Percentiles rank a stretch among this genome's conserved stretches.
These are phyloP conservation scores for Pulicaria dysenterica DNA, from an alignment of 129 eudicot species.

Conservation along the genomic window DNA sequence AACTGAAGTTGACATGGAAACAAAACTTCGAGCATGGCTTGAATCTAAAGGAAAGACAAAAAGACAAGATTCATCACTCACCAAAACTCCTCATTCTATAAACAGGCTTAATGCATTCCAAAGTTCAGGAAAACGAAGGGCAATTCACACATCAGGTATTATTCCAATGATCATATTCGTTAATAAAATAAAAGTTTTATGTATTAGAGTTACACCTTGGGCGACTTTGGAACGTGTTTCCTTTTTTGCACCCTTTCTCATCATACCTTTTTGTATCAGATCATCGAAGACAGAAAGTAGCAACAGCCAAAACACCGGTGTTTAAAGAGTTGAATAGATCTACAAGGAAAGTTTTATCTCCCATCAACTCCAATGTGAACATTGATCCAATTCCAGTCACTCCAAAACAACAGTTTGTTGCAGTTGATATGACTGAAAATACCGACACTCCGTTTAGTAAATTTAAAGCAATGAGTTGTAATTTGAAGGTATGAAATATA, in stretches of 20 bases:
- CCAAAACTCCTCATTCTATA: constrained; percentile 54
- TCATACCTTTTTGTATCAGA: constrained; percentile 34
- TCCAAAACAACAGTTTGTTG: constrained; percentile 39
- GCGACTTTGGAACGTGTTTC: neutral
- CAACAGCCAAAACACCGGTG: constrained; percentile 13
- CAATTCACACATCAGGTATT: constrained; percentile 45
- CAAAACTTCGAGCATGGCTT: constrained; percentile 82
- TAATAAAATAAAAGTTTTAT: neutral
- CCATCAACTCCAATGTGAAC: constrained; percentile 53
- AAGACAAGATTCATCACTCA: constrained; percentile 37
- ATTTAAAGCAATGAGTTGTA: constrained; percentile 60
- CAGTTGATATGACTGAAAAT: constrained; percentile 39
- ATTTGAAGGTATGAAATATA: constrained; percentile 62
- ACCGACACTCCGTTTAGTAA: constrained; percentile 63
- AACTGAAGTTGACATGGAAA: constrained; percentile 74
- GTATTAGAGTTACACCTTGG: neutral
- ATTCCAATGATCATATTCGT: neutral
- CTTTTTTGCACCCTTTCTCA: neutral
- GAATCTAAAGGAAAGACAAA: constrained; percentile 90
- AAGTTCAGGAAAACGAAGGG: constrained; percentile 41
- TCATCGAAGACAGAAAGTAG: constrained; percentile 33
- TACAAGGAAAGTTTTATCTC: constrained; percentile 63
- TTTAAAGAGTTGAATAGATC: constrained; percentile 33
- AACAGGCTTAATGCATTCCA: constrained; percentile 36
- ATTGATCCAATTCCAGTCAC: constrained; percentile 51